Evolutionary conservation across 306 rosid species (phyloP).

Genomic region (Ormosia semicastrata): DNA sequence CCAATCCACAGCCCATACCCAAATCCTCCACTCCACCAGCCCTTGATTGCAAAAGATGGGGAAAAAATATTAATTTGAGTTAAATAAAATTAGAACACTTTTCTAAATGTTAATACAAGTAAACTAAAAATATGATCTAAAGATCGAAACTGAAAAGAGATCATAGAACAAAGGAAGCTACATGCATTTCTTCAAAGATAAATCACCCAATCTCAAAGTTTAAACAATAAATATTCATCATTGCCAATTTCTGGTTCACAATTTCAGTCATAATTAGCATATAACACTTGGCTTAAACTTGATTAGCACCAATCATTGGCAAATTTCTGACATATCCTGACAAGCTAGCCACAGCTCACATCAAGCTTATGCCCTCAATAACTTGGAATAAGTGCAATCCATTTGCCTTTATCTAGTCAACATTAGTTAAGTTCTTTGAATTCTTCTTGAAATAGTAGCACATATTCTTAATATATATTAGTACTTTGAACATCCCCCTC

Average conservation of each 20-base stretch:
- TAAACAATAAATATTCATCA: not conserved
- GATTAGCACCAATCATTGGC: not conserved
- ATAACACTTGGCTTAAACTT: not conserved
- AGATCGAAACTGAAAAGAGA: slow-evolving; percentile 4
- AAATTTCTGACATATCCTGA: not conserved
- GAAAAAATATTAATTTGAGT: slow-evolving; percentile 13
- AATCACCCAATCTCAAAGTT: not conserved
- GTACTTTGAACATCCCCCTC: not conserved
- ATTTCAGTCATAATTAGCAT: not conserved
- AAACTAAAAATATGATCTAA: slow-evolving; percentile 11
- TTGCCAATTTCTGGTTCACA: not conserved
- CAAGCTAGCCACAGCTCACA: not conserved
- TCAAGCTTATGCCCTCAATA: not conserved
- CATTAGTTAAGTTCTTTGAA: not conserved
- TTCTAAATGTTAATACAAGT: not conserved
- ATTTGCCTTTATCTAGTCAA: not conserved
- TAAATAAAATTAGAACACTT: slow-evolving; percentile 9
- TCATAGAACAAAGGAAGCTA: not conserved
- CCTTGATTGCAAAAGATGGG: slow-evolving; percentile 48
- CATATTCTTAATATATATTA: not conserved
- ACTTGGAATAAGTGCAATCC: not conserved
- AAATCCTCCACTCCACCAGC: slow-evolving; percentile 99
- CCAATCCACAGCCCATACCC: slow-evolving; percentile 97
- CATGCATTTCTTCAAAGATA: not conserved
- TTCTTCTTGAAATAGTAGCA: not conserved